These are phyloP conservation scores for Lagenaria siceraria DNA, from an alignment of 306 rosid species.

Conservation along the genomic window DNA sequence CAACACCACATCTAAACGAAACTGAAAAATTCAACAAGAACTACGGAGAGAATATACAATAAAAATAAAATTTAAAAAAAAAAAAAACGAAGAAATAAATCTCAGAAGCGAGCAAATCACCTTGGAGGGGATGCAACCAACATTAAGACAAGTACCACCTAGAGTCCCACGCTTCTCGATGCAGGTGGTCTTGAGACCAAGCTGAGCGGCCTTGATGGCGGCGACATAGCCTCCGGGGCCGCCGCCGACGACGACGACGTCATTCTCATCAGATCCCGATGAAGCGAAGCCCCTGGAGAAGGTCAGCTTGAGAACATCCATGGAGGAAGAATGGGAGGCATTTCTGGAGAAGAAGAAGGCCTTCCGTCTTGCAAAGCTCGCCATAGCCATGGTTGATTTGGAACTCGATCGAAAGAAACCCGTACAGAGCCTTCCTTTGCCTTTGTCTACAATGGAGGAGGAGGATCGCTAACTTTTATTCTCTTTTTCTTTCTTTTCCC, in stretches of 20 bases:
- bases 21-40: background rate
- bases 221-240: constrained; percentile 99
- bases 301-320: constrained; percentile 37
- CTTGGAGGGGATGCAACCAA: constrained; percentile 99
- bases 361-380: constrained; percentile 76
- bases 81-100: background rate
- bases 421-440: background rate
- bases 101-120: constrained; percentile 12
- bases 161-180: constrained; percentile 97
- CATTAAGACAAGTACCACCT: constrained; percentile 98
- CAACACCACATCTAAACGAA: background rate
- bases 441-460: background rate
- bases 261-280: constrained; percentile 81
- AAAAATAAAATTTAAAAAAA: background rate
- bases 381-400: constrained; percentile 41
- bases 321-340: constrained; percentile 16
- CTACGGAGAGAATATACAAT: background rate
- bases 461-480: background rate
- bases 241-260: constrained; percentile 94
- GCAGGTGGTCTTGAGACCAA: constrained; percentile 93
- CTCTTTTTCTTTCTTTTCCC: background rate
- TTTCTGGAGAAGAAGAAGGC: constrained; percentile 36
- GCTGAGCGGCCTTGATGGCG: constrained; percentile 94
- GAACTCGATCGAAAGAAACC: background rate
- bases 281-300: constrained; percentile 55